Conservation (phyloP, 2,329 filamentous ascomycete species). For the Aspergillus neotritici region DNA sequence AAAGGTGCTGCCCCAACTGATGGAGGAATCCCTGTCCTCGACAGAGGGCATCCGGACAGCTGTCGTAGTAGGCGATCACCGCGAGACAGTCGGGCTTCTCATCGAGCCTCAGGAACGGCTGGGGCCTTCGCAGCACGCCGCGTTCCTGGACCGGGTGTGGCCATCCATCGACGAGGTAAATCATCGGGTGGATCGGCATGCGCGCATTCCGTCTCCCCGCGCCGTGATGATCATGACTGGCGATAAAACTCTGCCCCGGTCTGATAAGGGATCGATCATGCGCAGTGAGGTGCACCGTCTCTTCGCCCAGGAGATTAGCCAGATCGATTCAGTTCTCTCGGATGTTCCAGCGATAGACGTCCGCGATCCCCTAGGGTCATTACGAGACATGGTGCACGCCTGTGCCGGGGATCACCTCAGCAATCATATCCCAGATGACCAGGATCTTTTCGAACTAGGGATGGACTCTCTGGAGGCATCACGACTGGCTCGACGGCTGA, state of each 20-base stretch:
- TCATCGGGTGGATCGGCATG: slow-evolving; percentile 2
- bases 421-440: not conserved
- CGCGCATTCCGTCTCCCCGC: not conserved
- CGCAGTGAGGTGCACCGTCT: slow-evolving; percentile 5
- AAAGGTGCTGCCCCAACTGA: slow-evolving; percentile 1
- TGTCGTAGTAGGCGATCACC: not conserved
- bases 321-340: not conserved
- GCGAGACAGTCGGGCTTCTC: not conserved
- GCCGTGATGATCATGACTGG: not conserved
- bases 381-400: too few relatives aligned
- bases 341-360: too few relatives aligned
- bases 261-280: slow-evolving; percentile 5
- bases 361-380: too few relatives aligned
- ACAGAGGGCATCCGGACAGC: not conserved
- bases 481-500: not conserved
- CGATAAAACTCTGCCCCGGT: not conserved
- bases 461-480: slow-evolving; percentile 2
- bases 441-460: slow-evolving; percentile 3
- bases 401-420: not conserved
- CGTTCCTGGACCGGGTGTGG: not conserved
- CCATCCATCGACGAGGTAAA: not conserved
- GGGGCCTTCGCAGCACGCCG: not conserved
- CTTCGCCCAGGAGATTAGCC: not conserved
- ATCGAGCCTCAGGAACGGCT: not conserved
- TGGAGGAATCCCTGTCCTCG: not conserved